Conservation (phyloP, 768 basidiomycete genomes). For the Leccinum ochraceum region DNA sequence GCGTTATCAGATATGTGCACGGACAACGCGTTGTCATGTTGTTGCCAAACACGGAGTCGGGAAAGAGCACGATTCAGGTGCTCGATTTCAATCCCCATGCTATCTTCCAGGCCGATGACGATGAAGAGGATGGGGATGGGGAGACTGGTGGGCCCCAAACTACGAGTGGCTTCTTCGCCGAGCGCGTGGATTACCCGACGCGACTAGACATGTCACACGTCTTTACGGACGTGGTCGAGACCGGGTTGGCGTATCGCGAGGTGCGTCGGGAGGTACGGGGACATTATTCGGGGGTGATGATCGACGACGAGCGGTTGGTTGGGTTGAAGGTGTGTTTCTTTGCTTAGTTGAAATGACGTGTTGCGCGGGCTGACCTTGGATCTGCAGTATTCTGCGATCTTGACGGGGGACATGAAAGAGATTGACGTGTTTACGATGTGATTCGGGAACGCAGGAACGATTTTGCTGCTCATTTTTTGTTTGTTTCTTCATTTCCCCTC, state of each 20-base stretch:
- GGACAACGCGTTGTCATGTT: constrained; percentile 39
- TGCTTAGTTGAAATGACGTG: neutral
- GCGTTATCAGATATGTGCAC: constrained; percentile 40
- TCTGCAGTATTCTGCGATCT: constrained; percentile 28
- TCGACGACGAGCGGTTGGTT: constrained; percentile 43
- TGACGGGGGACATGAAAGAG: constrained; percentile 34
- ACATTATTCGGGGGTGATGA: constrained; percentile 42
- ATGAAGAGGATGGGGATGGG: neutral
- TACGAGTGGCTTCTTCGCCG: neutral
- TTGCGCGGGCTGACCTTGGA: neutral
- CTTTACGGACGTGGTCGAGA: constrained; percentile 30
- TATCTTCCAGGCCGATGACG: neutral
- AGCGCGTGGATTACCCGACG: constrained; percentile 14
- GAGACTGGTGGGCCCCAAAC: neutral
- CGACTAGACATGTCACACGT: constrained; percentile 16
- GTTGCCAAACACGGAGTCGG: constrained; percentile 10
- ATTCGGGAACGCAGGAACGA: neutral
- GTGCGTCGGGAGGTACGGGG: constrained; percentile 22
- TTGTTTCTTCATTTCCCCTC: too few species aligned
- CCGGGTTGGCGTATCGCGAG: constrained; percentile 34
- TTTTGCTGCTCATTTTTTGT: neutral
- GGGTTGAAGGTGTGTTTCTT: constrained; percentile 38
- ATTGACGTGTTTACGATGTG: constrained; percentile 37
- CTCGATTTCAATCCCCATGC: constrained; percentile 35
- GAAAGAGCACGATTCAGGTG: constrained; percentile 19